Conservation (phyloP, 768 basidiomycete genomes). For the Serendipita indica region DNA sequence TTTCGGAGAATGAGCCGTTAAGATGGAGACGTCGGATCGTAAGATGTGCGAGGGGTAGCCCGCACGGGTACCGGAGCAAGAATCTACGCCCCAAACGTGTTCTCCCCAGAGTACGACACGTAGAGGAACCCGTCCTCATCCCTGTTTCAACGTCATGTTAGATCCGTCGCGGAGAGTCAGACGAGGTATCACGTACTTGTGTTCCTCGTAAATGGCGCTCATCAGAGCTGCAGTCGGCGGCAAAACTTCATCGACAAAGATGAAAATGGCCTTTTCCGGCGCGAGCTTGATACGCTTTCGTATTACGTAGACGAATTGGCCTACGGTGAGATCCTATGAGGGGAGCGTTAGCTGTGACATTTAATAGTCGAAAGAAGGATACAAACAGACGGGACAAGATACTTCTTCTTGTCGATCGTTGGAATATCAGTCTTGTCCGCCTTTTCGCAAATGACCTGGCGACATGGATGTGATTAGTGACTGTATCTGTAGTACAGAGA, state of each 20-base stretch:
- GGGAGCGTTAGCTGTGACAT: background rate
- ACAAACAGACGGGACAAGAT: constrained; percentile 88
- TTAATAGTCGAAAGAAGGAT: background rate
- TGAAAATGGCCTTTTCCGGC: constrained; percentile 99
- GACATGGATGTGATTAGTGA: background rate
- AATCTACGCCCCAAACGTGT: constrained; percentile 71
- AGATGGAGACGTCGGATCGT: too few species aligned
- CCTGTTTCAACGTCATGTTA: constrained; percentile 30
- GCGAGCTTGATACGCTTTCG: constrained; percentile 99
- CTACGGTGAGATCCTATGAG: constrained; percentile 80
- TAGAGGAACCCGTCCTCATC: constrained; percentile 99
- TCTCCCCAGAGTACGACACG: constrained; percentile 97
- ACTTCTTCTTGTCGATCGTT: constrained; percentile 99
- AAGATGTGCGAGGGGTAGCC: too few species aligned
- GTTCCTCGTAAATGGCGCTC: constrained; percentile 98
- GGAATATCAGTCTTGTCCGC: constrained; percentile 97
- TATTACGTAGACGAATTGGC: constrained; percentile 99
- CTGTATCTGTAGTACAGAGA: background rate
- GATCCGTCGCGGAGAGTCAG: constrained; percentile 4
- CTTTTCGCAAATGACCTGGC: constrained; percentile 99
- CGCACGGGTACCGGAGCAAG: too few species aligned
- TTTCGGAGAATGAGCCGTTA: too few species aligned
- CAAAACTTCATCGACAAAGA: constrained; percentile 97
- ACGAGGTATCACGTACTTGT: constrained; percentile 56
- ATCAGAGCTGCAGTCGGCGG: constrained; percentile 96